Conservation (phyloP, 345 rosid genomes). For the Firmiana major region DNA sequence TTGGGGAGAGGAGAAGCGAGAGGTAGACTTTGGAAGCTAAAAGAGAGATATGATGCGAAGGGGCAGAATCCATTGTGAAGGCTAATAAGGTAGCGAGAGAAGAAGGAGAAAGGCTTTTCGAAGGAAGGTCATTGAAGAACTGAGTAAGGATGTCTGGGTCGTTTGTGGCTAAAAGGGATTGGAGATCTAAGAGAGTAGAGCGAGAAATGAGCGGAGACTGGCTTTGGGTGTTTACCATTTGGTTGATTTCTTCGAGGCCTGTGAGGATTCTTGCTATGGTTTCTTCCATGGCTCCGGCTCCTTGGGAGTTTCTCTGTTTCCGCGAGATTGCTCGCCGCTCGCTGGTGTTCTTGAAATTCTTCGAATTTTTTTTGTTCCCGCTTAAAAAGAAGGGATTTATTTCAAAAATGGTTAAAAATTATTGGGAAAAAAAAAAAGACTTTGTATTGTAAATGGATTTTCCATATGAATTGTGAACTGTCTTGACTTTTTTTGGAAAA, state of each 20-base stretch:
- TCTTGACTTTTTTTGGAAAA: too few species aligned
- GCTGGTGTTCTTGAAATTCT: too few species aligned
- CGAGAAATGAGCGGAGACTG: conserved; percentile 29
- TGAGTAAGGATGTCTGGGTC: conserved; percentile 44
- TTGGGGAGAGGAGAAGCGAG: conserved; percentile 54
- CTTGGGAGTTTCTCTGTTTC: not conserved
- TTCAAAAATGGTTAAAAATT: too few species aligned
- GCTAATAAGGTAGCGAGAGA: conserved; percentile 48
- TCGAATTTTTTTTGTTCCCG: too few species aligned
- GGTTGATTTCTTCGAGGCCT: conserved; percentile 31
- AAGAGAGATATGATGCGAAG: conserved; percentile 37
- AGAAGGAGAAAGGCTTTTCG: conserved; percentile 37
- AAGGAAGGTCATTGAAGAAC: conserved; percentile 49
- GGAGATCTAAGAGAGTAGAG: conserved; percentile 50
- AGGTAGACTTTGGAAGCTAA: conserved; percentile 59
- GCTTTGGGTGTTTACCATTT: conserved; percentile 13
- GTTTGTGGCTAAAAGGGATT: conserved; percentile 40
- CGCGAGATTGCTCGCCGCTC: too few species aligned
- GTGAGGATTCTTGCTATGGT: conserved; percentile 23
- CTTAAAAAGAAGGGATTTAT: too few species aligned
- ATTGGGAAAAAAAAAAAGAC: too few species aligned
- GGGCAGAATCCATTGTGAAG: conserved; percentile 58
- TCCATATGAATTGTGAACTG: too few species aligned
- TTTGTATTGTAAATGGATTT: too few species aligned
- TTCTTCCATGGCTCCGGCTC: conserved; percentile 26